Percentiles rank a stretch among this genome's conserved stretches.
Conservation (phyloP, 2,329 filamentous ascomycete genomes). For the Nemania abortiva region DNA sequence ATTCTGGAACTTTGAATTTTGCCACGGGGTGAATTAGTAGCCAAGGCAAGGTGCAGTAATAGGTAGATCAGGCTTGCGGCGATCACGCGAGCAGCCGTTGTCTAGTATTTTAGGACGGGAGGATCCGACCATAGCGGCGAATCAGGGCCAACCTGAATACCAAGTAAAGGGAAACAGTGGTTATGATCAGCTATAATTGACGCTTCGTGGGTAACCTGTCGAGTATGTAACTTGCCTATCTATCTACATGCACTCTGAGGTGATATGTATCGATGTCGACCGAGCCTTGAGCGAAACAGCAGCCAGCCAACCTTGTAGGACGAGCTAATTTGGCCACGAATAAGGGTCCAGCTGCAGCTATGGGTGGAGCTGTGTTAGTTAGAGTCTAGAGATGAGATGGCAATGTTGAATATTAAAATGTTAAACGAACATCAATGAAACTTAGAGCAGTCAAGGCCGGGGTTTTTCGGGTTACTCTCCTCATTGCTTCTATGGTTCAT, state of each 20-base stretch:
- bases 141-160: constrained; percentile 19
- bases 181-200: constrained; percentile 17
- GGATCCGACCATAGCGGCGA: constrained; percentile 32
- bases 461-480: constrained; percentile 16
- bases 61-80: constrained; percentile 26
- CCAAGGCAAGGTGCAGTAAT: constrained; percentile 25
- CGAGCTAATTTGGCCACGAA: constrained; percentile 35
- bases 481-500: constrained; percentile 7
- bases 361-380: constrained; percentile 18
- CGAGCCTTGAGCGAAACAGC: not conserved
- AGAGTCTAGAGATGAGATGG: not conserved
- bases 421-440: constrained; percentile 27
- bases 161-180: constrained; percentile 10
- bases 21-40: constrained; percentile 21
- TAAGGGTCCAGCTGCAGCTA: constrained; percentile 19
- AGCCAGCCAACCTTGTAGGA: constrained; percentile 2
- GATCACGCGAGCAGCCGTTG: constrained; percentile 38
- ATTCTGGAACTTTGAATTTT: constrained; percentile 19
- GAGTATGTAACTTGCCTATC: not conserved
- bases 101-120: constrained; percentile 32
- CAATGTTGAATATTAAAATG: constrained; percentile 11
- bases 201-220: constrained; percentile 6
- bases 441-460: constrained; percentile 11
- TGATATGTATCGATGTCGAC: not conserved
- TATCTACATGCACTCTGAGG: constrained; percentile 8